Evolutionary conservation across 179 eudicot species (phyloP).

Genomic region (Silene vulgaris): DNA sequence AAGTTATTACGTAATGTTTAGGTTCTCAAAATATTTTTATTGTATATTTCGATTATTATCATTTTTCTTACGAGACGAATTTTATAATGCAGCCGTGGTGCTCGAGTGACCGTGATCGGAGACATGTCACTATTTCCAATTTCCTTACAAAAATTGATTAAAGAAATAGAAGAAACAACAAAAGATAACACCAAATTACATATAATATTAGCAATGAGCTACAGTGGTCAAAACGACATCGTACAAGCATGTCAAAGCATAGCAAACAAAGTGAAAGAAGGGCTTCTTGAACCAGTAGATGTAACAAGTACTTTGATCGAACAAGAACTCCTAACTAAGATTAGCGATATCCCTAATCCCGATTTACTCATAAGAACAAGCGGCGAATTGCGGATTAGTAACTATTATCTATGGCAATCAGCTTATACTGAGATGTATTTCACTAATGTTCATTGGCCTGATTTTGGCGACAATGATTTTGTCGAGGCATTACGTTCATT

Average conservation of each 20-base stretch:
- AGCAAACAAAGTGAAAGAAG: constrained; percentile 45
- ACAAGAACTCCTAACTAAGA: constrained; percentile 42
- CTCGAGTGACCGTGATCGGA: constrained; percentile 42
- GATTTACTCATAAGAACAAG: no score
- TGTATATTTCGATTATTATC: no score
- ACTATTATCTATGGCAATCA: no score
- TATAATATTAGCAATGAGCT: constrained; percentile 43
- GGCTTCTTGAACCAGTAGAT: constrained; percentile 40
- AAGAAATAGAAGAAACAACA: constrained; percentile 32
- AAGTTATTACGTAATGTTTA: no score
- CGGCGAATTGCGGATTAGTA: no score
- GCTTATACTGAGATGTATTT: no score
- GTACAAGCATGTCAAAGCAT: constrained; percentile 52
- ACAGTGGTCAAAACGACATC: constrained; percentile 50
- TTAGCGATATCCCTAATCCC: constrained; percentile 11
- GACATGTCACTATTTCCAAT: constrained; percentile 36
- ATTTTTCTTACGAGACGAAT: no score
- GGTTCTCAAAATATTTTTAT: no score
- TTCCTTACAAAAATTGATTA: constrained; percentile 30
- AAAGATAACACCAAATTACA: constrained; percentile 37
- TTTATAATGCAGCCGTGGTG: constrained; percentile 26
- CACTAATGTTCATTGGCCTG: no score
- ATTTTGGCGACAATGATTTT: no score
- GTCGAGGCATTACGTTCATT: no score
- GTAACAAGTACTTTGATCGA: constrained; percentile 38